Conservation (phyloP, 164 flowering plant genomes). For the Nymphaea thermarum region DNA sequence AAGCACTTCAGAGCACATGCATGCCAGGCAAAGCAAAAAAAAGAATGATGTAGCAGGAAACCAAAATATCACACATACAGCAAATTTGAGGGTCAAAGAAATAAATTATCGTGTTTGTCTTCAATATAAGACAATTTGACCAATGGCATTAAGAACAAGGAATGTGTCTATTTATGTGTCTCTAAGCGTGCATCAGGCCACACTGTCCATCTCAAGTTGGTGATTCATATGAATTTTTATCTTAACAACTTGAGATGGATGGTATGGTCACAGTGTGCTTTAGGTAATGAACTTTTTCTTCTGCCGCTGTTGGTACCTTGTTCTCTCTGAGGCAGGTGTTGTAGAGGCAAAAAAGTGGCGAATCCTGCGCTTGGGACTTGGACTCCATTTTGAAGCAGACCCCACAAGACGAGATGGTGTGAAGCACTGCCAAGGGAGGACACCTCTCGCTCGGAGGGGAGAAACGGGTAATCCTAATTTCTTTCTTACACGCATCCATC, state of each 20-base stretch:
- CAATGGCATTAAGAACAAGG: no score
- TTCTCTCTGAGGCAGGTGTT: slow-evolving; percentile 77
- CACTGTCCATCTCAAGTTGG: no score
- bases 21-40: no score
- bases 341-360: slow-evolving; percentile 67
- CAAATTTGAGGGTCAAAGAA: no score
- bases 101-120: no score
- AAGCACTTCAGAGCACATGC: no score
- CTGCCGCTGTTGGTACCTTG: slow-evolving; percentile 47
- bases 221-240: no score
- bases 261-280: background rate
- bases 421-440: slow-evolving; percentile 92
- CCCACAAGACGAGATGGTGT: slow-evolving; percentile 53
- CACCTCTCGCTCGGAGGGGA: slow-evolving; percentile 92
- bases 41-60: no score
- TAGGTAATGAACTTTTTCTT: background rate
- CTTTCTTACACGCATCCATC: slow-evolving; percentile 25
- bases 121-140: no score
- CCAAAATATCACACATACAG: no score
- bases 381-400: slow-evolving; percentile 89
- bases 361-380: slow-evolving; percentile 23
- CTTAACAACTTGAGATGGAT: no score
- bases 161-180: background rate
- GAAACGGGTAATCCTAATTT: slow-evolving; percentile 55
- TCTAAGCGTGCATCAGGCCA: no score